These are phyloP conservation scores for Wickerhamomyces subpelliculosus DNA, from an alignment of 805 yeast species.

Conservation along the genomic window DNA sequence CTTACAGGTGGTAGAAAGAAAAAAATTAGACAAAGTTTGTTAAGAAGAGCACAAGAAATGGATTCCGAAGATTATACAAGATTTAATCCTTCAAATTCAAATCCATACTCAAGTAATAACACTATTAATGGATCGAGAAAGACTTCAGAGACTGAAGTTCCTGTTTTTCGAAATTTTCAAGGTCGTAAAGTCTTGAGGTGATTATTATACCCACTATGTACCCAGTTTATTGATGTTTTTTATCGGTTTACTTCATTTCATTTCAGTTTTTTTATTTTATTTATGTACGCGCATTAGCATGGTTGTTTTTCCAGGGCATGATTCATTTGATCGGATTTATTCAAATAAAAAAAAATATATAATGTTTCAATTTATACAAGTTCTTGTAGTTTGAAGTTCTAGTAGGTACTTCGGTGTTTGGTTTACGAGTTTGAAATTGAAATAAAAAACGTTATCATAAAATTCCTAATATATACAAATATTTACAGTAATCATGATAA, in stretches of 20 bases:
- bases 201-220: neutral
- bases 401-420: too few relatives aligned
- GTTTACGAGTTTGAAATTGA: too few relatives aligned
- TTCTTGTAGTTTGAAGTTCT: too few relatives aligned
- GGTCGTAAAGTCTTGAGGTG: neutral
- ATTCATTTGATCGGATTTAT: too few relatives aligned
- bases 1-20: neutral
- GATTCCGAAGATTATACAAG: constrained; percentile 6
- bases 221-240: neutral
- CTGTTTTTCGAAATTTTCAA: constrained; percentile 1
- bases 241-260: neutral
- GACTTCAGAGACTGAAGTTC: neutral
- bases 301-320: too few relatives aligned
- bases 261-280: too few relatives aligned
- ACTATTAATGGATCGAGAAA: too few relatives aligned
- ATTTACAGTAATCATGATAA: neutral
- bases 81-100: neutral
- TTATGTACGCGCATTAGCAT: too few relatives aligned
- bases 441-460: too few relatives aligned
- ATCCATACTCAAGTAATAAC: neutral
- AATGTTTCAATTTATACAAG: too few relatives aligned
- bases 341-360: too few relatives aligned
- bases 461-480: neutral
- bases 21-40: neutral
- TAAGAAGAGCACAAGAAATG: constrained; percentile 2